Evolutionary conservation across 1,284 basidiomycete species (phyloP).

Genomic region (Golubevia sp.): DNA sequence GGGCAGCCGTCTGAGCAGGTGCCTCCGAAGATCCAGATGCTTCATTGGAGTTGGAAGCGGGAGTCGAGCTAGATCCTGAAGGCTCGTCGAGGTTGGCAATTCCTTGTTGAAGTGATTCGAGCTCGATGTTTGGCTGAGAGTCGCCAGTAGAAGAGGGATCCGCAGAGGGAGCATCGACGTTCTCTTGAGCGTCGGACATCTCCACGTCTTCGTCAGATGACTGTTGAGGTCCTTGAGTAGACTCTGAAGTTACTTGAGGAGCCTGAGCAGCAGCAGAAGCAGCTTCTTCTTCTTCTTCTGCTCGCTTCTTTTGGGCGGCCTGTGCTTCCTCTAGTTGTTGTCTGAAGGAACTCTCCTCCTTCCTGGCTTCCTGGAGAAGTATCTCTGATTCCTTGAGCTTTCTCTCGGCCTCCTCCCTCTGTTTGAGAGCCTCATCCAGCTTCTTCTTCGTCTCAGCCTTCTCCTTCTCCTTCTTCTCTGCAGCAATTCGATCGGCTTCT

Average conservation of each 20-base stretch:
- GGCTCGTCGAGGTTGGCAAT: slow-evolving; percentile 12
- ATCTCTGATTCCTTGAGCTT: slow-evolving; percentile 48
- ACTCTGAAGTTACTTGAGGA: slow-evolving; percentile 3
- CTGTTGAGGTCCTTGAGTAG: too few relatives aligned
- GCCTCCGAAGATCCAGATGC: not conserved
- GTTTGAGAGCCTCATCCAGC: slow-evolving; percentile 20
- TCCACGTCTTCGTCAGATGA: slow-evolving; percentile 32
- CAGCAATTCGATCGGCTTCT: slow-evolving; percentile 63
- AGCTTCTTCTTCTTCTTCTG: slow-evolving; percentile 22
- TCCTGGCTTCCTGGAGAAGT: slow-evolving; percentile 35
- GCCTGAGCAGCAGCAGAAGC: slow-evolving; percentile 21
- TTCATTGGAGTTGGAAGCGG: slow-evolving; percentile 1
- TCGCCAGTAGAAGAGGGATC: slow-evolving; percentile 5
- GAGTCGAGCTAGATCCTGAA: not conserved
- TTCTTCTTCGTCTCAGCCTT: slow-evolving; percentile 42
- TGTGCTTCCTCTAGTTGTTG: slow-evolving; percentile 55
- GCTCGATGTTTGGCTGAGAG: slow-evolving; percentile 11
- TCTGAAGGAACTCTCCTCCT: slow-evolving; percentile 40
- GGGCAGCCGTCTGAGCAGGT: not conserved
- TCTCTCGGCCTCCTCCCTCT: slow-evolving; percentile 44
- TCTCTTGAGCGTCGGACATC: slow-evolving; percentile 31
- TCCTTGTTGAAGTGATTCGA: slow-evolving; percentile 16
- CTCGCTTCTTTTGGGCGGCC: slow-evolving; percentile 21
- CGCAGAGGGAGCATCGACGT: slow-evolving; percentile 8
- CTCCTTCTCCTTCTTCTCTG: slow-evolving; percentile 60